phyloP scores from a whole-genome alignment of 345 rosid genomes.

The Microcos paniculata region DNA sequence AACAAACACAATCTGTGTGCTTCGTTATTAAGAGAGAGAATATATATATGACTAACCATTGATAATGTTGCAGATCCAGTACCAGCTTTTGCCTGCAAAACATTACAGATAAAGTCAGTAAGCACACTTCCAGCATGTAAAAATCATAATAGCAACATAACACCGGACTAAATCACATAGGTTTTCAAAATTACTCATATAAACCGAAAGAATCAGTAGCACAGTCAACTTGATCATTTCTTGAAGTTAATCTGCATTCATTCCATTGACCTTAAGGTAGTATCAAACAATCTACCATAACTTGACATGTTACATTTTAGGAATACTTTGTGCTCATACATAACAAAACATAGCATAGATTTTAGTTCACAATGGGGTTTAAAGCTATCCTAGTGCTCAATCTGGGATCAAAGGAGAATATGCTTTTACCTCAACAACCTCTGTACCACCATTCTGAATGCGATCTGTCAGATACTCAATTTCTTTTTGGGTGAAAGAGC shows the following conservation, averaged over 20 bases:
- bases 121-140: neutral
- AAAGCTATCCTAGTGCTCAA: neutral
- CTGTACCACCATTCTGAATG: conserved; percentile 97
- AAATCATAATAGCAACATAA: neutral
- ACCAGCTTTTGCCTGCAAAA: conserved; percentile 94
- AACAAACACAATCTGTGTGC: neutral
- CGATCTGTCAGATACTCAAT: conserved; percentile 81
- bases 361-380: neutral
- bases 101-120: conserved; percentile 2
- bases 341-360: neutral
- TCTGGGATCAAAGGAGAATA: neutral
- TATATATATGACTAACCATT: conserved; percentile 53
- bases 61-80: conserved; percentile 95
- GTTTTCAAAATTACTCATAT: neutral
- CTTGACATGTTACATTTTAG: neutral
- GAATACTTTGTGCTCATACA: neutral
- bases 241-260: neutral
- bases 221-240: neutral
- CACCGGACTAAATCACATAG: neutral
- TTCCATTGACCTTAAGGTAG: neutral
- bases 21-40: neutral
- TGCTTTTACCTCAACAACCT: conserved; percentile 82
- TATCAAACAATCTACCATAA: neutral
- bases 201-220: neutral
- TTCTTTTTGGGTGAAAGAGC: conserved; percentile 77